These are phyloP conservation scores for Chalciporus sphaerocephalus DNA, from an alignment of 768 basidiomycete genomes.

Conservation along the genomic window DNA sequence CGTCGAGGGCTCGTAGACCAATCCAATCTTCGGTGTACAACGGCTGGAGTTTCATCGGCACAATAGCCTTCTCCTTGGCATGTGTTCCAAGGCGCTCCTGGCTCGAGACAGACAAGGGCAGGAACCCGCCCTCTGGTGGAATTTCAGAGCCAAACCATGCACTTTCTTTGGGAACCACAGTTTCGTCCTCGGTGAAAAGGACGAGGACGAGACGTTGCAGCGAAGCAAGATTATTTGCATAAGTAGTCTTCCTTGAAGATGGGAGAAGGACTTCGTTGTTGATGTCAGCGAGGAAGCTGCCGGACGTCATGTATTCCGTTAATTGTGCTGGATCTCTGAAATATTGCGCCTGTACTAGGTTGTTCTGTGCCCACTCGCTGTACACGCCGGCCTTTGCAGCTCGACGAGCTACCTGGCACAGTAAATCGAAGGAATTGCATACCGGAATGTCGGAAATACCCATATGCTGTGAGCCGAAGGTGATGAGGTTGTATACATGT, in stretches of 20 bases:
- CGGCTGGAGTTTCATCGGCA: slow-evolving; percentile 70
- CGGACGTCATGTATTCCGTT: slow-evolving; percentile 52
- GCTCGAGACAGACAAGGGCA: not conserved
- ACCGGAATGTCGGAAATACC: slow-evolving; percentile 72
- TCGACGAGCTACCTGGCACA: slow-evolving; percentile 65
- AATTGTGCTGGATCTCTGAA: slow-evolving; percentile 69
- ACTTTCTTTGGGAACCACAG: slow-evolving; percentile 80
- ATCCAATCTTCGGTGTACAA: slow-evolving; percentile 81
- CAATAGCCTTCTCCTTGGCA: slow-evolving; percentile 34
- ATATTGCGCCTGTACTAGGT: slow-evolving; percentile 85
- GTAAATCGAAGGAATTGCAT: slow-evolving; percentile 60
- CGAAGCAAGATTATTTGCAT: slow-evolving; percentile 54
- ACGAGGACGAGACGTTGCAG: slow-evolving; percentile 69
- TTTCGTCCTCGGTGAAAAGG: slow-evolving; percentile 67
- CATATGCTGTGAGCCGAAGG: slow-evolving; percentile 87
- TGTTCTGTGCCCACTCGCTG: slow-evolving; percentile 67
- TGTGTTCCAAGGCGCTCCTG: slow-evolving; percentile 12
- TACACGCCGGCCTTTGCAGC: slow-evolving; percentile 65
- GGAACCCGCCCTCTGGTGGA: slow-evolving; percentile 27
- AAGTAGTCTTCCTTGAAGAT: slow-evolving; percentile 52
- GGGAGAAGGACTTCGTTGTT: slow-evolving; percentile 67
- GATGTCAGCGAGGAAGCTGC: slow-evolving; percentile 66
- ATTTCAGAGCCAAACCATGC: slow-evolving; percentile 81
- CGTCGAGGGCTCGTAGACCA: slow-evolving; percentile 67
- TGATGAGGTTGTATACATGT: slow-evolving; percentile 74